Conservation (phyloP, 108 stramenopile species). For the Nitzschia sp. region DNA sequence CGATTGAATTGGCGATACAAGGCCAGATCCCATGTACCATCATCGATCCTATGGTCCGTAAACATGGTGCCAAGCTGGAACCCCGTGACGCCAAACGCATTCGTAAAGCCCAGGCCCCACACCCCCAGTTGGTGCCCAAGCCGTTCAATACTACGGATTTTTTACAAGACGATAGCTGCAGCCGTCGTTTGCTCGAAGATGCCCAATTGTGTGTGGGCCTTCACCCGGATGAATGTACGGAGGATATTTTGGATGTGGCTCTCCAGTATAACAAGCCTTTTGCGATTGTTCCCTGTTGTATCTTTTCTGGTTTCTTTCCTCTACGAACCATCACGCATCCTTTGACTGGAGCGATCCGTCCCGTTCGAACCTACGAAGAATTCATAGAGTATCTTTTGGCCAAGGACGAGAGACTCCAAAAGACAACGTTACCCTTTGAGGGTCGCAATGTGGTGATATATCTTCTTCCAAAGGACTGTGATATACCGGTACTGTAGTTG, state of each 20-base stretch:
- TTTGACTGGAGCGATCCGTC: not conserved
- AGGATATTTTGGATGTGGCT: conserved; percentile 71
- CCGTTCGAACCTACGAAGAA: conserved; percentile 55
- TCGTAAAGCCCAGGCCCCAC: conserved; percentile 22
- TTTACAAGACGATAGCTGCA: conserved; percentile 25
- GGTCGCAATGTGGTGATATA: conserved; percentile 71
- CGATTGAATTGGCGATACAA: conserved; percentile 52
- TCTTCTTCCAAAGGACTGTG: not conserved
- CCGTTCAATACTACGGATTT: conserved; percentile 24
- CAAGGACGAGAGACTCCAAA: conserved; percentile 53
- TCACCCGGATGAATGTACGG: conserved; percentile 73
- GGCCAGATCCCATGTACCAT: conserved; percentile 54
- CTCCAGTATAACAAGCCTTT: conserved; percentile 43
- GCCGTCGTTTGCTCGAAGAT: conserved; percentile 7
- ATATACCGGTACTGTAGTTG: too few relatives aligned
- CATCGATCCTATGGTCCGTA: conserved; percentile 66
- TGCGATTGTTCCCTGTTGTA: conserved; percentile 71
- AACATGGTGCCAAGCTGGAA: conserved; percentile 36
- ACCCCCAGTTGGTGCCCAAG: conserved; percentile 14
- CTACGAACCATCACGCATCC: conserved; percentile 23
- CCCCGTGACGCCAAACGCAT: conserved; percentile 35
- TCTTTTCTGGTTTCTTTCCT: conserved; percentile 64
- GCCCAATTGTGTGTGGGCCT: conserved; percentile 55
- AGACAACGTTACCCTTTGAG: conserved; percentile 52
- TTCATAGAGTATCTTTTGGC: conserved; percentile 56